Conservation (phyloP, 495 filamentous ascomycete species). For the Cetradonia linearis region DNA sequence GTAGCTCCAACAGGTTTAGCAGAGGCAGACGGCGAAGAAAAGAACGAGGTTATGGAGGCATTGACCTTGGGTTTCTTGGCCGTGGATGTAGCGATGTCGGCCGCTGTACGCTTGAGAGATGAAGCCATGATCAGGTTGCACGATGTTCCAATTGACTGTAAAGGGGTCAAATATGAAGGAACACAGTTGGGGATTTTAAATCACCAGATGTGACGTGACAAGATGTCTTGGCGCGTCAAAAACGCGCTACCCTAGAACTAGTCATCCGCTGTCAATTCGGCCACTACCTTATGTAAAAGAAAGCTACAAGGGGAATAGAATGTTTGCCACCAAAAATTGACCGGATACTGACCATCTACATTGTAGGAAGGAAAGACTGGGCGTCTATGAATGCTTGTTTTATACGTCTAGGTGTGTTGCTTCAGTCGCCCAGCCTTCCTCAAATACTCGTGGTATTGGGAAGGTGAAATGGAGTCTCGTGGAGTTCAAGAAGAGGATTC, state of each 20-base stretch:
- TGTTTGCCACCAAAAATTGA: too few species aligned
- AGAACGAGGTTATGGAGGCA: slow-evolving; percentile 56
- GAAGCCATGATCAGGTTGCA: slow-evolving; percentile 20
- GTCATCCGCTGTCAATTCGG: slow-evolving; percentile 1
- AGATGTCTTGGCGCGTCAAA: not conserved
- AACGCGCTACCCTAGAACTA: slow-evolving; percentile 3
- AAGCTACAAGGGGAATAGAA: too few species aligned
- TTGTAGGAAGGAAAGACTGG: too few species aligned
- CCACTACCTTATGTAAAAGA: not conserved
- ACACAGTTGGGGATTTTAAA: not conserved
- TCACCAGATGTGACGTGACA: slow-evolving; percentile 6
- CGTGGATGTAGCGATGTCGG: slow-evolving; percentile 35
- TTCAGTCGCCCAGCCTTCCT: too few species aligned
- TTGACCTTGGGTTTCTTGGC: slow-evolving; percentile 67
- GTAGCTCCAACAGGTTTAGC: slow-evolving; percentile 20
- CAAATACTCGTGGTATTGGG: too few species aligned
- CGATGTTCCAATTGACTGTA: not conserved
- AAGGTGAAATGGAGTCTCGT: too few species aligned
- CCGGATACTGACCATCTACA: too few species aligned
- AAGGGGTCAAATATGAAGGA: too few species aligned
- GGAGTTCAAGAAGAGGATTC: too few species aligned
- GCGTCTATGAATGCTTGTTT: too few species aligned
- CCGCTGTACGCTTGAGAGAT: slow-evolving; percentile 59
- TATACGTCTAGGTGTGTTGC: too few species aligned
- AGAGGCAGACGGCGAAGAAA: slow-evolving; percentile 32